These are phyloP conservation scores for Piper longum DNA, from an alignment of 164 flowering plant genomes.

Conservation along the genomic window DNA sequence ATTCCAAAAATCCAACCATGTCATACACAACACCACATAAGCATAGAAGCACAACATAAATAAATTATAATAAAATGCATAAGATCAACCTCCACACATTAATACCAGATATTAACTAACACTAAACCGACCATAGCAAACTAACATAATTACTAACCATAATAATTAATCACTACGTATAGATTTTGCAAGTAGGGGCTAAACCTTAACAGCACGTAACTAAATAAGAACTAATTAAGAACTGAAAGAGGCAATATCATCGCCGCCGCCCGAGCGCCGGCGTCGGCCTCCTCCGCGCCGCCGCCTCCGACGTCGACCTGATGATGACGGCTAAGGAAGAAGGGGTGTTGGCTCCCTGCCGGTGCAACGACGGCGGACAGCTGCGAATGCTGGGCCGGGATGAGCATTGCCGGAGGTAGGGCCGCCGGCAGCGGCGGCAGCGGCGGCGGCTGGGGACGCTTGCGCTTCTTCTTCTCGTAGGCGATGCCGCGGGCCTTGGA, in stretches of 20 bases:
- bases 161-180: too few relatives aligned
- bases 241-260: not conserved
- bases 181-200: too few relatives aligned
- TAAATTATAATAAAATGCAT: too few relatives aligned
- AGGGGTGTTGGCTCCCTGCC: not conserved
- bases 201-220: too few relatives aligned
- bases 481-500: slow-evolving; percentile 62
- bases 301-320: not conserved
- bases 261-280: not conserved
- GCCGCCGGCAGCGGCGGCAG: not conserved
- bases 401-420: not conserved
- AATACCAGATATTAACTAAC: too few relatives aligned
- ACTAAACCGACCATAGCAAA: too few relatives aligned
- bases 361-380: not conserved
- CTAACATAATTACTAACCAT: too few relatives aligned
- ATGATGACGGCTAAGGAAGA: not conserved
- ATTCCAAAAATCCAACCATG: too few relatives aligned
- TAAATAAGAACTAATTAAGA: not conserved
- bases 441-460: slow-evolving; percentile 13
- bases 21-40: too few relatives aligned
- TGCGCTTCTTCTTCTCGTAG: slow-evolving; percentile 65
- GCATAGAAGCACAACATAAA: too few relatives aligned
- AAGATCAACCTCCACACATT: too few relatives aligned
- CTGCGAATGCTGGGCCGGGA: not conserved
- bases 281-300: not conserved